Base-by-base conservation (phyloP, 2,329 filamentous ascomycete genomes). In the Fusarium sp. region DNA sequence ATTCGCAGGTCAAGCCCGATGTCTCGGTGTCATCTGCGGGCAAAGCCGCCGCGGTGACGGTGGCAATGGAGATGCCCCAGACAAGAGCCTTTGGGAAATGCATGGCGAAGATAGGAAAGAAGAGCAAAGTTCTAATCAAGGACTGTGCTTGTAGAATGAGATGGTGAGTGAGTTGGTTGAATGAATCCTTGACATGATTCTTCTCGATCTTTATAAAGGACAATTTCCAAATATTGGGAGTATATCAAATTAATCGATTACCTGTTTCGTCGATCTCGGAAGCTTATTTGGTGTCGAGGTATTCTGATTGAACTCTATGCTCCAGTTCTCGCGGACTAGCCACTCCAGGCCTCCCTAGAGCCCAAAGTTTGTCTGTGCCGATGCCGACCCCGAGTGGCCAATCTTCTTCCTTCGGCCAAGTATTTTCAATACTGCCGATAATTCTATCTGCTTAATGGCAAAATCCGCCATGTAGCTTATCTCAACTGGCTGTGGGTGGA, bases 11-110 rank as follows among this genome's bases (percentile, higher is more conserved):
- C 12, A 46, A 8, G 8, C 34, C 34, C 17, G n/a, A n/a, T 23
- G 19, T 20, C 8, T 32, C 20, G 11, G 46, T 20, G 5, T 34
- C 56, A 4, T 30, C 56, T 1, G 56, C 19, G 6, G 58, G 56
- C 36, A 62, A 38, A 21, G 42, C 58, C 7, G 58, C 58, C 1
- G 58, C 56, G 19, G 47, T 62, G 24, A 28, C 49, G 28, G 38
- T 32, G 32, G 57, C 48, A 10, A 62, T 36, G 38, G 48, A 39
- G 21, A 62, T 34, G 15, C 57, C 24, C 39, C 51, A 61, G 14
- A 56, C 20, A 8, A 62, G 26, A 11, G 50, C 44, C 42, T 62
- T 62, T 43, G 43, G 30, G 30, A 62, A 34, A 32, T 48, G 59
- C 59, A 62, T 62, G 11, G 24, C 14, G 20, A 39, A 44, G 21